These are phyloP conservation scores for Drechslera avenae DNA, from an alignment of 2,329 filamentous ascomycete genomes.

Conservation along the genomic window DNA sequence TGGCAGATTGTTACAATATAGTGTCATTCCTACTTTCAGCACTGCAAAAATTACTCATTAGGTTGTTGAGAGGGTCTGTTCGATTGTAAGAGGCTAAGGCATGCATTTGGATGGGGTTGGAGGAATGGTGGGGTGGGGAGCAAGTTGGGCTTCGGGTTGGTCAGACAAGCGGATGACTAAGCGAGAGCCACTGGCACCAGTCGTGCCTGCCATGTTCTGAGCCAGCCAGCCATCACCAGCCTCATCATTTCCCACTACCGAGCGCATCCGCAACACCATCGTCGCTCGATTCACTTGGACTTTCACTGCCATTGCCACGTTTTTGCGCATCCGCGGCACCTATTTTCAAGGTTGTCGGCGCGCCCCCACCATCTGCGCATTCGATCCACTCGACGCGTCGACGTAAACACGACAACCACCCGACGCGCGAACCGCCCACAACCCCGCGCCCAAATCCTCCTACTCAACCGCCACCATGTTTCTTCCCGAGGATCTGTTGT, in stretches of 20 bases:
- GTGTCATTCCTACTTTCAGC: too few relatives aligned
- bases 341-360: conserved; percentile 25
- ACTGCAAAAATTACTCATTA: too few relatives aligned
- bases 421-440: conserved; percentile 26
- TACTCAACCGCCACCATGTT: conserved; percentile 69
- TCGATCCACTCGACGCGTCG: conserved; percentile 37
- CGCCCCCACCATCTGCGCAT: conserved; percentile 32
- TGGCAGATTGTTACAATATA: too few relatives aligned
- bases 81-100: too few relatives aligned
- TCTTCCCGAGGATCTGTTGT: conserved; percentile 93
- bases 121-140: not conserved
- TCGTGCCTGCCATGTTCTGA: conserved; percentile 11
- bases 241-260: conserved; percentile 22
- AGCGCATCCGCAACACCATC: conserved; percentile 32
- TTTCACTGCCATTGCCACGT: conserved; percentile 30
- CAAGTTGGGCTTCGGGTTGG: not conserved
- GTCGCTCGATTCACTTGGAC: conserved; percentile 18
- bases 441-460: conserved; percentile 17
- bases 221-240: conserved; percentile 15
- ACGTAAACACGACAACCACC: conserved; percentile 35
- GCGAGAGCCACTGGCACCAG: not conserved
- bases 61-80: too few relatives aligned
- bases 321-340: conserved; percentile 25
- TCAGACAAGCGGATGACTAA: conserved; percentile 8
- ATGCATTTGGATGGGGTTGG: not conserved